Conservation (phyloP, 139 green algal species). For the Yamagishiella unicocca region DNA sequence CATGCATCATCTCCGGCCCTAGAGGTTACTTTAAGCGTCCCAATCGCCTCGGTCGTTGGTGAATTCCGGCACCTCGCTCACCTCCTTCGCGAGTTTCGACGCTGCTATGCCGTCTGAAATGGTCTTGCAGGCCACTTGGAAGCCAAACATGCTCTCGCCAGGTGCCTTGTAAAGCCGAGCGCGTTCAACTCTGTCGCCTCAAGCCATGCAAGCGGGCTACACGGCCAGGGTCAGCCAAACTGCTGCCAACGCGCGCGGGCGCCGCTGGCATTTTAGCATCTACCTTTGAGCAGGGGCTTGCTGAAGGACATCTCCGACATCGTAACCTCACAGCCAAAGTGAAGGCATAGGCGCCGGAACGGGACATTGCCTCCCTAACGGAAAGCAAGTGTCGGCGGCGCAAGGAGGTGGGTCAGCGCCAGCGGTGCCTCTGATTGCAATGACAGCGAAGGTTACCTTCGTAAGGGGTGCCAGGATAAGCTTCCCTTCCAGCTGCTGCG, state of each 20-base stretch:
- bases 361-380: slow-evolving; percentile 77
- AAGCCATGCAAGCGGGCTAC: slow-evolving; percentile 26
- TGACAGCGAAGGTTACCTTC: slow-evolving; percentile 20
- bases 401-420: neutral
- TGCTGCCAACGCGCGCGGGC: neutral
- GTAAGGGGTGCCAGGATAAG: slow-evolving; percentile 81
- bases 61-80: neutral
- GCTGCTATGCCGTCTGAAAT: slow-evolving; percentile 83
- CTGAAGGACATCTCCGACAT: slow-evolving; percentile 89
- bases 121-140: slow-evolving; percentile 83
- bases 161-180: slow-evolving; percentile 61
- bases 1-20: too few relatives aligned
- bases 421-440: too few relatives aligned
- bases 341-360: slow-evolving; percentile 80
- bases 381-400: neutral
- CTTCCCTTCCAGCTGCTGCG: slow-evolving; percentile 59
- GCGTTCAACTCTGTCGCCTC: slow-evolving; percentile 66
- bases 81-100: slow-evolving; percentile 68
- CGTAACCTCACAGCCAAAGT: slow-evolving; percentile 79
- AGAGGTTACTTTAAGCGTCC: too few relatives aligned
- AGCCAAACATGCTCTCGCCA: slow-evolving; percentile 72
- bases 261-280: neutral
- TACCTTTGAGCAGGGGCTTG: slow-evolving; percentile 70
- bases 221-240: neutral
- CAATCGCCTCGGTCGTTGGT: too few relatives aligned